Conservation (phyloP, 108 stramenopile genomes). For the Chaetoceros muelleri region DNA sequence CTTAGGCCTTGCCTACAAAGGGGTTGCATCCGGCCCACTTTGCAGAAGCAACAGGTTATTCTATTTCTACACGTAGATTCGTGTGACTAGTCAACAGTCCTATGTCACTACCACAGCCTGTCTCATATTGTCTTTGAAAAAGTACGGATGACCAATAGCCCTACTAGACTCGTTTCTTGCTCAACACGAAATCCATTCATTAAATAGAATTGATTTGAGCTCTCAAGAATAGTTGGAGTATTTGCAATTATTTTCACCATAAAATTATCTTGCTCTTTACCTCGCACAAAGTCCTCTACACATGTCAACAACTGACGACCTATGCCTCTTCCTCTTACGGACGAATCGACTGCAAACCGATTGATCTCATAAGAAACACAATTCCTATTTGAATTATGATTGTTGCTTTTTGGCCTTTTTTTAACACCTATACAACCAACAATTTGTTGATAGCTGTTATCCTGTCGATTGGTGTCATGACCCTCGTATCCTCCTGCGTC, state of each 20-base stretch:
- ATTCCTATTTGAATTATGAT: not conserved
- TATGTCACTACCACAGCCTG: too few relatives aligned
- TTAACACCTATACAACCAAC: constrained; percentile 56
- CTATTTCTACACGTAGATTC: too few relatives aligned
- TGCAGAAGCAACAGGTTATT: too few relatives aligned
- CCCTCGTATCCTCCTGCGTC: not conserved
- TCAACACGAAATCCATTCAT: constrained; percentile 24
- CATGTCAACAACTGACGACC: constrained; percentile 30
- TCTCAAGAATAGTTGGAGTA: constrained; percentile 31
- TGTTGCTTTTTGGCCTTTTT: constrained; percentile 6
- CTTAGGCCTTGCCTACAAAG: too few relatives aligned
- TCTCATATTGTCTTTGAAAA: too few relatives aligned
- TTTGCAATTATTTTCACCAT: constrained; percentile 26
- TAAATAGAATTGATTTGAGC: constrained; percentile 41
- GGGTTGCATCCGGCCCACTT: too few relatives aligned
- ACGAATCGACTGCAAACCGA: constrained; percentile 44
- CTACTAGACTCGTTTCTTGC: constrained; percentile 20
- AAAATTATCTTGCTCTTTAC: constrained; percentile 1
- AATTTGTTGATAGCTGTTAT: constrained; percentile 12
- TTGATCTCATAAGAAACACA: constrained; percentile 39
- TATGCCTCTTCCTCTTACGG: constrained; percentile 40
- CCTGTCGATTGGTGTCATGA: not conserved
- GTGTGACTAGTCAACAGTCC: too few relatives aligned
- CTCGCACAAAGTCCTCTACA: constrained; percentile 21
- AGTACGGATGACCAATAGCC: constrained; percentile 12